phyloP scores from a whole-genome alignment of 106 monocot genomes.

The Platanthera guangdongensis region DNA sequence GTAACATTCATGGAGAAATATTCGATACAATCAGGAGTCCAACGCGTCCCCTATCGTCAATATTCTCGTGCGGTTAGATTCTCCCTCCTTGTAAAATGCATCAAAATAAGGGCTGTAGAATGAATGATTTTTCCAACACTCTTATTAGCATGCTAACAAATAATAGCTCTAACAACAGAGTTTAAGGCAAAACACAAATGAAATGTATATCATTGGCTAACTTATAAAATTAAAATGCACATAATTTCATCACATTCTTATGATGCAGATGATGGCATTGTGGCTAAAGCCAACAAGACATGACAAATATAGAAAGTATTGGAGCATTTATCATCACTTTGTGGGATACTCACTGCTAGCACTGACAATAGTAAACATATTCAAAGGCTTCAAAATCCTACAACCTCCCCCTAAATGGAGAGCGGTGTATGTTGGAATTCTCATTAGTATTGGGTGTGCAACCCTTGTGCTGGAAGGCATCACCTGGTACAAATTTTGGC shows the following conservation, averaged over 20 bases:
- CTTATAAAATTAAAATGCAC: too few species aligned
- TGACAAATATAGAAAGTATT: slow-evolving; percentile 13
- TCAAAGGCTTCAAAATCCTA: slow-evolving; percentile 25
- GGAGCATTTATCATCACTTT: slow-evolving; percentile 23
- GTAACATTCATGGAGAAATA: too few species aligned
- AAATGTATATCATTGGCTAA: too few species aligned
- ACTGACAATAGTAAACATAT: slow-evolving; percentile 16
- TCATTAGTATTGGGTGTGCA: neutral
- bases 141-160: too few species aligned
- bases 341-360: slow-evolving; percentile 17
- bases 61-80: too few species aligned
- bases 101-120: too few species aligned
- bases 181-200: too few species aligned
- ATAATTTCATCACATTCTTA: neutral
- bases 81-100: too few species aligned
- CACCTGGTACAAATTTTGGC: slow-evolving; percentile 2
- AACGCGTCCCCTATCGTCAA: too few species aligned
- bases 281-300: slow-evolving; percentile 13
- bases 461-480: slow-evolving; percentile 12
- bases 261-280: slow-evolving; percentile 20
- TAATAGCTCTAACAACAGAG: too few species aligned
- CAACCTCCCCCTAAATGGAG: slow-evolving; percentile 15
- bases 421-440: slow-evolving; percentile 11
- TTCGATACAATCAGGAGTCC: too few species aligned
- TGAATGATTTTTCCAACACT: too few species aligned